phyloP scores from a whole-genome alignment of 75 land plant species.

The Azolla pinnata region DNA sequence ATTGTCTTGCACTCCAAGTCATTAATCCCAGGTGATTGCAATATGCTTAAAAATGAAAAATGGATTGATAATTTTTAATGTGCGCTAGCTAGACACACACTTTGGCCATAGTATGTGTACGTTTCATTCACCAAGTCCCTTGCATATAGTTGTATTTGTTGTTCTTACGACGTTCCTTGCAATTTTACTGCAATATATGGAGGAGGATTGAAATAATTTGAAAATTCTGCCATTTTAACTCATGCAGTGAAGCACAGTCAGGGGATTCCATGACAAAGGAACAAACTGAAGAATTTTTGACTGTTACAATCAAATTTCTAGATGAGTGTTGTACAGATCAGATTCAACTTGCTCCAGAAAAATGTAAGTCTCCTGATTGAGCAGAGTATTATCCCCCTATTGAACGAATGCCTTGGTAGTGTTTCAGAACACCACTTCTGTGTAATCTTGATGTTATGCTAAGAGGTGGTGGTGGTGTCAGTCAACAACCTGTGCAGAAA shows the following conservation, averaged over 20 bases:
- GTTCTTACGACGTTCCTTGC: too few relatives aligned
- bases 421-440: slow-evolving; percentile 1
- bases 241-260: slow-evolving; percentile 59
- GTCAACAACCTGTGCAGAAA: slow-evolving; percentile 65
- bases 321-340: slow-evolving; percentile 54
- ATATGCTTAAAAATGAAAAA: too few relatives aligned
- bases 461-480: slow-evolving; percentile 16
- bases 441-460: slow-evolving; percentile 5
- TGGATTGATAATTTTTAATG: too few relatives aligned
- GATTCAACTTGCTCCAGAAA: slow-evolving; percentile 70
- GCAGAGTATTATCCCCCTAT: not conserved
- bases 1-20: too few relatives aligned
- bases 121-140: too few relatives aligned
- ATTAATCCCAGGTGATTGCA: too few relatives aligned
- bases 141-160: too few relatives aligned
- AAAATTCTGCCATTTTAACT: not conserved
- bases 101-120: too few relatives aligned
- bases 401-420: not conserved
- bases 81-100: too few relatives aligned
- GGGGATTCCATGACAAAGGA: slow-evolving; percentile 41
- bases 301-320: slow-evolving; percentile 43
- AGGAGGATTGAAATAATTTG: too few relatives aligned
- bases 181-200: not conserved
- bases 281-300: slow-evolving; percentile 37
- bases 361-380: slow-evolving; percentile 40